Base-by-base conservation (phyloP, 1,139 yeast species). In the Eremothecium coryli region DNA sequence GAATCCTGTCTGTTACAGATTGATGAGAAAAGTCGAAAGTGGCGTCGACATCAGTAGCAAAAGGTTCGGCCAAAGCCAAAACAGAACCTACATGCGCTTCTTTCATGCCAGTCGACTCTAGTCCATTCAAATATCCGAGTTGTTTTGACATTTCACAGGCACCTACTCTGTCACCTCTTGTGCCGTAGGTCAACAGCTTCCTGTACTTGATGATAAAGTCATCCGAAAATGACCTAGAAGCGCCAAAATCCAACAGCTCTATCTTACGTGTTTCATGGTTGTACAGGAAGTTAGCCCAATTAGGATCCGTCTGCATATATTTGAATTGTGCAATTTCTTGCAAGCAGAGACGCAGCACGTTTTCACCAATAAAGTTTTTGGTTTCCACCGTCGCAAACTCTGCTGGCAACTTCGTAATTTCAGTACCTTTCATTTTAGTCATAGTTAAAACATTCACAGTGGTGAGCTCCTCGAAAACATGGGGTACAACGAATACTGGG, bases 291-390 rank as follows among this genome's bases (percentile, higher is more conserved):
- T 90, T 90, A 33, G 98, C 97, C 98, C 98, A 93, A 61, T 90
- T 90, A 31, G 99, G 99, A 61, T 90, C 99, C 1, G 98, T 88
- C 62, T 90, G 99, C 99, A 90, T 90, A 61, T 81, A 90, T 50
- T 71, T 73, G 65, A 81, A 88, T 47, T 73, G 66, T 21, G 85
- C 85, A 52, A 93, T 81, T 60, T 90, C 99, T 47, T 73, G 65
- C 33, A 90, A 65, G 52, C 96, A 86, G 31, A 90, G 67, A 44
- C 85, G 71, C 95, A 93, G 82, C 40, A 90, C 77, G 49, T 80
- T 72, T 6, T 85, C 73, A 9, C 95, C 94, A 40, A 90, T 79
- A 74, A 81, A 80, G 59, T 88, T 68, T 42, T 71, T 78, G 12
- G 82, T 73, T 12, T 71, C 73, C 60, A 85, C 95, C 2, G 54